Evolutionary conservation across 1,139 yeast genomes (phyloP), one percentile per base, ranked within the genome.

Genomic region (Magnusiomyces fungicola): DNA sequence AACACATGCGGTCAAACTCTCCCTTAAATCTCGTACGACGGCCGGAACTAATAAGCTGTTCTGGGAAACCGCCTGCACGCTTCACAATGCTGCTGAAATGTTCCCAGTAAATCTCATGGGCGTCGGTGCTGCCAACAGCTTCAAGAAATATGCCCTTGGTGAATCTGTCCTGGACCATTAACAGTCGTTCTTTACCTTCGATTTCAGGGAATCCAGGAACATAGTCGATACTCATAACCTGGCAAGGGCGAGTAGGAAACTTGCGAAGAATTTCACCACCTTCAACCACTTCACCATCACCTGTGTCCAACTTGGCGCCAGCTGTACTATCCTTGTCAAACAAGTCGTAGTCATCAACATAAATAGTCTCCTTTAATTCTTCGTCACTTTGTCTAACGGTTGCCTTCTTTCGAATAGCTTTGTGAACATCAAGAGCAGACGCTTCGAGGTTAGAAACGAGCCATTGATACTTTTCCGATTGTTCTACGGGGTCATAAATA

Each of bases 201-300:
- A n/a, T 22, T 10, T 40, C 43, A 22, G 32, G 33, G 32, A 40
- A 40, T 10, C 43, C 43, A 6, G 43, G 43, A 14, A 40, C 33
- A 21, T 40, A 40, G 33, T 40, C 43, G 23, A 40, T 40, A 24
- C 43, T 40, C 43, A 40, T 25, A 12, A 40, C 43, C n/a, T 40
- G 43, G 34, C 43, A 40, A 9, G 43, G 43, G 23, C 43, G 43
- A 14, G 43, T 40, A 14, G 43, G 43, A 21, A 40, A 40, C 43
- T 40, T 40, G 22, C 43, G 32, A 9, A 40, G 23, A 19, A 40
- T 18, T 3, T 27, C 43, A 16, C 22, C 43, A 25, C 19, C 32
- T 4, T 38, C 41, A 12, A 38, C 12, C 29, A 38, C 41, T 18
- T 38, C 41, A 18, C 41, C 41, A 22, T 38, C 41, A 18, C 41